phyloP scores from a whole-genome alignment of 257 asterid species.

The Cynanchum wilfordii region DNA sequence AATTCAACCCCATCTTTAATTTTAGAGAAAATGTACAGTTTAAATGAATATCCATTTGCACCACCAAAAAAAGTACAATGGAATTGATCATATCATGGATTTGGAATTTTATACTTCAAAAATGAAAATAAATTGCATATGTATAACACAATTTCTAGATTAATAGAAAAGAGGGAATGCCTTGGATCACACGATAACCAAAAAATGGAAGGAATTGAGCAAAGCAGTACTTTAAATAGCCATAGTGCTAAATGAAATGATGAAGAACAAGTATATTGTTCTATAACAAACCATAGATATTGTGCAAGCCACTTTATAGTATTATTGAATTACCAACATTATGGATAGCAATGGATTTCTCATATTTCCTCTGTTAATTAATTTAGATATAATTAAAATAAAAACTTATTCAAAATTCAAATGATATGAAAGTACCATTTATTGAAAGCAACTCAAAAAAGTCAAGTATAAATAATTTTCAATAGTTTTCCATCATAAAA shows the following conservation, averaged over 20 bases:
- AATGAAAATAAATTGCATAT: not conserved
- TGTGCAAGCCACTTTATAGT: not conserved
- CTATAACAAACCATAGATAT: not conserved
- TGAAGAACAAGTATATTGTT: not conserved
- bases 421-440: not conserved
- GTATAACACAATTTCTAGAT: not conserved
- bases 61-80: not conserved
- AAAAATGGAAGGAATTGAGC: not conserved
- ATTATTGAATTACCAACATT: not conserved
- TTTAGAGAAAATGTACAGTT: not conserved
- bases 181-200: not conserved
- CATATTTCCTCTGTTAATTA: not conserved
- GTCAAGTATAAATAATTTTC: not conserved
- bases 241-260: not conserved
- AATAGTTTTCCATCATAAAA: slow-evolving; percentile 3
- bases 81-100: not conserved
- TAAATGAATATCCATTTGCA: not conserved
- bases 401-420: not conserved
- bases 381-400: not conserved
- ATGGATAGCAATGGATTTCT: not conserved
- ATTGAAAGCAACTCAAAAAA: not conserved
- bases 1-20: not conserved
- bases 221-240: not conserved
- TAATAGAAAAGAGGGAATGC: not conserved
- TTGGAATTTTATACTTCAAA: not conserved